phyloP scores from a whole-genome alignment of 2,329 filamentous ascomycete species.

The Mycosphaerella arachidis region DNA sequence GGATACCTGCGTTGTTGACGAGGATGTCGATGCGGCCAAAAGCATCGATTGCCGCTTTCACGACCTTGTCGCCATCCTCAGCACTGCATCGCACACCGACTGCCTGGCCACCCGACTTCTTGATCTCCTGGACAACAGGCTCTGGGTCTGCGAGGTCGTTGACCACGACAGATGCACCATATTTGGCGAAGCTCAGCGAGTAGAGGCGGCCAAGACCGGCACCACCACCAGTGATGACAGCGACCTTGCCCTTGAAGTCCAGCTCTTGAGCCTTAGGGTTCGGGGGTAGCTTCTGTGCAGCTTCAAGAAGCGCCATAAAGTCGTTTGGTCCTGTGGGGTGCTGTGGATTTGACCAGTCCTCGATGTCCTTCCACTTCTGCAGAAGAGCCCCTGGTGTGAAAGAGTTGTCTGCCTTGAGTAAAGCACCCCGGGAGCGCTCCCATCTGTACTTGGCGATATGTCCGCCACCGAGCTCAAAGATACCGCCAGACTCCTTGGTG shows the following conservation, averaged over 20 bases:
- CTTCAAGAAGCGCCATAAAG: slow-evolving; percentile 79
- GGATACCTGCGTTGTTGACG: slow-evolving; percentile 96
- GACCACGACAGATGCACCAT: slow-evolving; percentile 80
- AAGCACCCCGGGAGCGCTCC: slow-evolving; percentile 84
- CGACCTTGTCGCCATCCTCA: slow-evolving; percentile 83
- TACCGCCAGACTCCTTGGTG: slow-evolving; percentile 74
- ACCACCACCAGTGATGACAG: slow-evolving; percentile 80
- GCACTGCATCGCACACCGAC: slow-evolving; percentile 90
- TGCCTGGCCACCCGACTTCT: slow-evolving; percentile 81
- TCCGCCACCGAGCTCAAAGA: slow-evolving; percentile 91
- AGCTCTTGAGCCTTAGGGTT: slow-evolving; percentile 69
- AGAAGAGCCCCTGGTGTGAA: slow-evolving; percentile 85
- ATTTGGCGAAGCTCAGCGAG: slow-evolving; percentile 78
- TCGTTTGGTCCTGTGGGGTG: slow-evolving; percentile 82
- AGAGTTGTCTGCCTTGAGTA: slow-evolving; percentile 81
- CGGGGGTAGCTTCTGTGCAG: slow-evolving; percentile 70
- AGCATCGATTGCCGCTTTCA: slow-evolving; percentile 88
- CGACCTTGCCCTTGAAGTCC: slow-evolving; percentile 80
- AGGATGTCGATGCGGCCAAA: slow-evolving; percentile 92
- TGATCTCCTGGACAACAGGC: slow-evolving; percentile 85
- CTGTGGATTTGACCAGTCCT: slow-evolving; percentile 77
- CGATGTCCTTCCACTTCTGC: slow-evolving; percentile 82
- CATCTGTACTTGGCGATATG: slow-evolving; percentile 90
- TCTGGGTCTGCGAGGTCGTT: slow-evolving; percentile 96
- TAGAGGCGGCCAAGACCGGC: slow-evolving; percentile 90